These are phyloP conservation scores for Ashbya aceris DNA, from an alignment of 1,139 yeast genomes.

Conservation along the genomic window DNA sequence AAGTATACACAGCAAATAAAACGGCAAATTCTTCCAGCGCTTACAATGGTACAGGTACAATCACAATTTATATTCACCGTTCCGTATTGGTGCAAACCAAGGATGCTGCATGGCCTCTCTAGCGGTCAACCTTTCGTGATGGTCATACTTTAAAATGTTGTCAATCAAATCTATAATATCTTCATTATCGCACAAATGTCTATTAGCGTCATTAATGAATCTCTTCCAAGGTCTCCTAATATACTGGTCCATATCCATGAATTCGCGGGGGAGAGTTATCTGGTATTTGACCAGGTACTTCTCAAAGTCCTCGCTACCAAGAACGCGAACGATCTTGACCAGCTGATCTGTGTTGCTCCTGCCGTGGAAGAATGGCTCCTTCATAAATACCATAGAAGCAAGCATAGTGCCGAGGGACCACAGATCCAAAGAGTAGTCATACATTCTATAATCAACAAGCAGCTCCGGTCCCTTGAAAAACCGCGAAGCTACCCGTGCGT, in stretches of 20 bases:
- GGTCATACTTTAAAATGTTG: slow-evolving; percentile 78
- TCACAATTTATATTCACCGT: slow-evolving; percentile 8
- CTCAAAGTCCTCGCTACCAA: slow-evolving; percentile 82
- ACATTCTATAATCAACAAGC: slow-evolving; percentile 83
- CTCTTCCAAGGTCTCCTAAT: slow-evolving; percentile 83
- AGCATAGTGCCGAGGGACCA: slow-evolving; percentile 98
- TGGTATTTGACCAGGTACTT: slow-evolving; percentile 68
- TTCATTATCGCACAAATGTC: slow-evolving; percentile 49
- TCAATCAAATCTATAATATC: slow-evolving; percentile 81
- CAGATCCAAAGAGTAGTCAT: slow-evolving; percentile 89
- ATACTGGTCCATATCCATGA: slow-evolving; percentile 73
- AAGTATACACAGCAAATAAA: not conserved
- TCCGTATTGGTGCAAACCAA: slow-evolving; percentile 33
- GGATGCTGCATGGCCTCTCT: slow-evolving; percentile 89
- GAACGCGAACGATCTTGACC: slow-evolving; percentile 85
- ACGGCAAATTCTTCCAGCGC: not conserved
- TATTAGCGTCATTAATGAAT: slow-evolving; percentile 68
- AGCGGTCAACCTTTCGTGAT: slow-evolving; percentile 90
- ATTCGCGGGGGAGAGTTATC: slow-evolving; percentile 67
- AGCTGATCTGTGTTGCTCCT: slow-evolving; percentile 93
- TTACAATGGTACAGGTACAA: not conserved
- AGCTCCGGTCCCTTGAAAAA: slow-evolving; percentile 97
- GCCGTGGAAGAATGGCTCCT: slow-evolving; percentile 97
- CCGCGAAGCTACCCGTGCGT: slow-evolving; percentile 96
- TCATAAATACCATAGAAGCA: slow-evolving; percentile 93